Base-by-base conservation (phyloP, 192 early-diverging fungal species). In the Coemansia sp. region DNA sequence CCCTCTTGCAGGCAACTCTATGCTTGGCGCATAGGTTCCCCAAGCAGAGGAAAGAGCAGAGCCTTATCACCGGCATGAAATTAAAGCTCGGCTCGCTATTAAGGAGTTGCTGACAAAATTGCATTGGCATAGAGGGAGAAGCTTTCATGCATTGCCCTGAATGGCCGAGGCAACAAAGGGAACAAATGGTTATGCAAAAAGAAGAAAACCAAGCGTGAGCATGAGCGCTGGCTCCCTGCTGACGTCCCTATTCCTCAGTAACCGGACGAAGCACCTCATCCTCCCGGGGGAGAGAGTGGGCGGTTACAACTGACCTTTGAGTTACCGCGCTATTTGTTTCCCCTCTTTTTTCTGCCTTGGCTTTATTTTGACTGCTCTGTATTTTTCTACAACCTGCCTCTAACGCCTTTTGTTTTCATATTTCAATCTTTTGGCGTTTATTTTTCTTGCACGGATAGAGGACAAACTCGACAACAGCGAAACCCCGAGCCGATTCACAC, bases 151-250 rank as follows among this genome's bases (percentile, higher is more conserved):
- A 55, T 31, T 12, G 14, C 26, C 26, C 26, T 31, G 14, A 31
- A 28, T 55, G 23, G 26, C 28, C 25, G 25, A 55, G 25, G 23
- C 23, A 45, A 45, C 4, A 4, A 45, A 45, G 43, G 7, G 43
- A 45, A 45, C 43, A 55, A 14, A 12, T 26, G 52, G 25, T 55
- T 55, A 55, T 55, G 52, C 52, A 55, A 31, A 55, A 8, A n/a
- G n/a, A 31, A 31, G 31, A 31, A 31, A 31, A 1, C 3, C 14
- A 31, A 14, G 25, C 48, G 20, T 11, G 48, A 52, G 48, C 48
- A 52, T 13, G 52, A 28, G 43, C 18, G 43, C 43, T 45, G 18
- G n/a, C 9, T 45, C 43, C 43, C 43, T 6, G 43, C 43, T 9
- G 52, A 14, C 13, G 5, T 55, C 52, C 26, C 52, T 31, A 28